Evolutionary conservation across 2,329 filamentous ascomycete species (phyloP).

Genomic region (Pestalotiopsis sp.): DNA sequence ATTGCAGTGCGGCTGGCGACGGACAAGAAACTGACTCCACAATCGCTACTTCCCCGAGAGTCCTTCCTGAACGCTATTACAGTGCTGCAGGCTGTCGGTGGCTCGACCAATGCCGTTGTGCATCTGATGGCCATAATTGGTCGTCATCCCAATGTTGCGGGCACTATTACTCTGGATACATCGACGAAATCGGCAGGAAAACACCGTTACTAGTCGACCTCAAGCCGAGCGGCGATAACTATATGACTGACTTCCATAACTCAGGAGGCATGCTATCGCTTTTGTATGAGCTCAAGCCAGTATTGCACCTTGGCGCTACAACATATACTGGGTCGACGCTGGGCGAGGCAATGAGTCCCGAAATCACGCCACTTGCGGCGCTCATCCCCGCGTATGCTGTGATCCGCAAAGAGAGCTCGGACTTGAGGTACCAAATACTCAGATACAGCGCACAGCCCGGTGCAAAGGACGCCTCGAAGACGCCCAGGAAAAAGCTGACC

Average conservation of each 20-base stretch:
- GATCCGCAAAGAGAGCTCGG: background rate
- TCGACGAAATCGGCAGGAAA: conserved; percentile 75
- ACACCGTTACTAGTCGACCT: conserved; percentile 83
- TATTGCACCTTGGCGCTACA: conserved; percentile 74
- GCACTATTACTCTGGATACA: conserved; percentile 69
- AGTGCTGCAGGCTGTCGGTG: conserved; percentile 82
- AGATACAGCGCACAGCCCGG: background rate
- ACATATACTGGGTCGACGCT: conserved; percentile 86
- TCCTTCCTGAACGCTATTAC: conserved; percentile 85
- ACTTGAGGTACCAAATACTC: background rate
- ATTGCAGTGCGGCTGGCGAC: conserved; percentile 69
- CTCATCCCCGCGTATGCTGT: background rate
- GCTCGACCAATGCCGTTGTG: conserved; percentile 82
- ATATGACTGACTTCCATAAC: conserved; percentile 89
- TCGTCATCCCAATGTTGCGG: conserved; percentile 66
- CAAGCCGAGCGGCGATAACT: conserved; percentile 80
- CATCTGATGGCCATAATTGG: conserved; percentile 82
- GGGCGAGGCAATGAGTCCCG: conserved; percentile 48
- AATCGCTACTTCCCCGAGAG: conserved; percentile 68
- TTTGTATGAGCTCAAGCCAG: conserved; percentile 72
- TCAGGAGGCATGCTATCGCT: conserved; percentile 84
- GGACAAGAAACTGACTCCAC: conserved; percentile 63
- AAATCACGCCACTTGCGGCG: background rate
- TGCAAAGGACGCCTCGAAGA: background rate
- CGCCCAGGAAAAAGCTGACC: background rate